Percentiles rank a stretch among this genome's conserved stretches.
These are phyloP conservation scores for Yamadazyma siamensis DNA, from an alignment of 1,139 yeast species.

Conservation along the genomic window DNA sequence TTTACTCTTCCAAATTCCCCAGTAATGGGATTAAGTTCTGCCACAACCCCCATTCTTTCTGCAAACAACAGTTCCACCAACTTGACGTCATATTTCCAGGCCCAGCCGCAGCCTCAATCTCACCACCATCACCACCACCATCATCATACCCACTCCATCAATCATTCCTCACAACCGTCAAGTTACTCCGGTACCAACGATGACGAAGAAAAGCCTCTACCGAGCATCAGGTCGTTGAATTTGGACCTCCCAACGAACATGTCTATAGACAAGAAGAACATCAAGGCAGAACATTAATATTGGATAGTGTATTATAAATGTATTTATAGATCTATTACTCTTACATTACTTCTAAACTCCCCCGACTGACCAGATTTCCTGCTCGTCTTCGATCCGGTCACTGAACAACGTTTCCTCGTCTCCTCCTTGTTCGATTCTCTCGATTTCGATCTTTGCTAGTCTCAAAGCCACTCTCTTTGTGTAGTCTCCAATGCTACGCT, in stretches of 20 bases:
- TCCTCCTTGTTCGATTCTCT: slow-evolving; percentile 85
- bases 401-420: slow-evolving; percentile 83
- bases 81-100: slow-evolving; percentile 19
- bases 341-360: slow-evolving; percentile 53
- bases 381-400: slow-evolving; percentile 82
- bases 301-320: too few relatives aligned
- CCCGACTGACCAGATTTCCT: slow-evolving; percentile 86
- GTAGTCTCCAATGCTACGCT: slow-evolving; percentile 81
- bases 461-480: slow-evolving; percentile 83
- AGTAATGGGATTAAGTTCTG: slow-evolving; percentile 40
- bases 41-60: slow-evolving; percentile 42
- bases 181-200: slow-evolving; percentile 2
- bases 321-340: too few relatives aligned
- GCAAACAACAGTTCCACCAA: slow-evolving; percentile 47
- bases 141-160: slow-evolving; percentile 37
- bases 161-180: neutral
- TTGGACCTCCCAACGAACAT: slow-evolving; percentile 46
- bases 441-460: slow-evolving; percentile 81
- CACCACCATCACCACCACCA: slow-evolving; percentile 3
- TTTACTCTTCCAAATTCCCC: slow-evolving; percentile 68
- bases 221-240: slow-evolving; percentile 49
- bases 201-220: slow-evolving; percentile 23
- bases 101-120: slow-evolving; percentile 6
- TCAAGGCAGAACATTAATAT: slow-evolving; percentile 2
- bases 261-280: slow-evolving; percentile 5